Percentiles rank a stretch among this genome's conserved stretches.
Conservation (phyloP, 1,139 yeast genomes). For the Yarrowia galli region DNA sequence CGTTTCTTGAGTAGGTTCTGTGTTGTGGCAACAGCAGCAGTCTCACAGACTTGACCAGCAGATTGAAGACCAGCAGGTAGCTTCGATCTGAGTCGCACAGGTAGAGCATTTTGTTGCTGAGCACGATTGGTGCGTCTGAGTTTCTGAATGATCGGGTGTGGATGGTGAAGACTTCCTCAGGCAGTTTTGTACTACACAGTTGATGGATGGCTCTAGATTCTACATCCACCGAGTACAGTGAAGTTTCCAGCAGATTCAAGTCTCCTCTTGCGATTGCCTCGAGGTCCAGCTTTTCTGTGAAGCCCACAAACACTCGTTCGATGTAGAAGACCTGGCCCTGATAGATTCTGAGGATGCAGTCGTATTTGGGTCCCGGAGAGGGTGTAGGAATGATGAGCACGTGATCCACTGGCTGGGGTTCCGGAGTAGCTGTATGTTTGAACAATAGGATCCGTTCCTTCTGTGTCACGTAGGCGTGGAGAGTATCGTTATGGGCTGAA, state of each 20-base stretch:
- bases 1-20: slow-evolving; percentile 14
- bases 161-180: slow-evolving; percentile 4
- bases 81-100: slow-evolving; percentile 19
- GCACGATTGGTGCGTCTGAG: slow-evolving; percentile 8
- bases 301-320: slow-evolving; percentile 1
- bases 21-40: slow-evolving; percentile 6
- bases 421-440: not conserved
- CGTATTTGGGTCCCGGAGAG: not conserved
- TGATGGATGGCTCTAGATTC: not conserved
- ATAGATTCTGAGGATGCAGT: slow-evolving; percentile 2
- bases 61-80: slow-evolving; percentile 3
- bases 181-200: slow-evolving; percentile 16
- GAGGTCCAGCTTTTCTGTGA: not conserved
- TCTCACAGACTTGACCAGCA: slow-evolving; percentile 3
- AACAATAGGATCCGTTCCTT: slow-evolving; percentile 3
- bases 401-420: not conserved
- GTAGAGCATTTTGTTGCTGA: slow-evolving; percentile 4
- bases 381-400: slow-evolving; percentile 1
- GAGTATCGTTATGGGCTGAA: not conserved
- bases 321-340: slow-evolving; percentile 23
- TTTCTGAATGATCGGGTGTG: not conserved
- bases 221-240: not conserved
- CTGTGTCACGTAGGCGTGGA: not conserved
- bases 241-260: not conserved
- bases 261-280: not conserved